Conservation (phyloP, 2,329 filamentous ascomycete species). For the Penicillium sp. region DNA sequence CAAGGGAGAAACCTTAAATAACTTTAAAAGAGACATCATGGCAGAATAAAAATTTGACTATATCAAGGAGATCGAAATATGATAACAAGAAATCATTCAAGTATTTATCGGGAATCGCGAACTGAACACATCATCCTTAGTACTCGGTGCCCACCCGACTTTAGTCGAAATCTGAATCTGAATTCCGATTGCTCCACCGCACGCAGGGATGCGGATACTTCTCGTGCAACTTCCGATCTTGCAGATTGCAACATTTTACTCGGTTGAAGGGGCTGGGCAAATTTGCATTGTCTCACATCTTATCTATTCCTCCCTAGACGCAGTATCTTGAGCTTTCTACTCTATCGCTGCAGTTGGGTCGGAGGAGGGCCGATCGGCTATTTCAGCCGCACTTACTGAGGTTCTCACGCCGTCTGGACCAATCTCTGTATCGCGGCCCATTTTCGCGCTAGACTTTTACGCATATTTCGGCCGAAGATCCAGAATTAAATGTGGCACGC, state of each 20-base stretch:
- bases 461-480: no score
- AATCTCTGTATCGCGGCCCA: no score
- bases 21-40: background rate
- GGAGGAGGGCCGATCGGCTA: conserved; percentile 16
- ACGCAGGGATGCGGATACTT: conserved; percentile 26
- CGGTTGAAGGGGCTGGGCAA: conserved; percentile 8
- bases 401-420: conserved; percentile 64
- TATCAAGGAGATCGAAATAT: no score
- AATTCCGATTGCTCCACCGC: conserved; percentile 20
- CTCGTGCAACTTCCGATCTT: conserved; percentile 21
- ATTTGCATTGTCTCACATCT: conserved; percentile 11
- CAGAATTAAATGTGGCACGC: no score
- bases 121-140: conserved; percentile 17
- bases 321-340: background rate
- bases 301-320: conserved; percentile 1
- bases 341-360: conserved; percentile 12
- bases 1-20: background rate
- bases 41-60: no score
- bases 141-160: conserved; percentile 12
- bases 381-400: conserved; percentile 64
- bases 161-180: conserved; percentile 26
- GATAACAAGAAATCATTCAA: no score
- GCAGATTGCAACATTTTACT: conserved; percentile 9
- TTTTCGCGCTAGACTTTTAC: no score
- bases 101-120: conserved; percentile 10